Evolutionary conservation across 2,329 filamentous ascomycete genomes (phyloP).

Genomic region (Talaromyces sp.): DNA sequence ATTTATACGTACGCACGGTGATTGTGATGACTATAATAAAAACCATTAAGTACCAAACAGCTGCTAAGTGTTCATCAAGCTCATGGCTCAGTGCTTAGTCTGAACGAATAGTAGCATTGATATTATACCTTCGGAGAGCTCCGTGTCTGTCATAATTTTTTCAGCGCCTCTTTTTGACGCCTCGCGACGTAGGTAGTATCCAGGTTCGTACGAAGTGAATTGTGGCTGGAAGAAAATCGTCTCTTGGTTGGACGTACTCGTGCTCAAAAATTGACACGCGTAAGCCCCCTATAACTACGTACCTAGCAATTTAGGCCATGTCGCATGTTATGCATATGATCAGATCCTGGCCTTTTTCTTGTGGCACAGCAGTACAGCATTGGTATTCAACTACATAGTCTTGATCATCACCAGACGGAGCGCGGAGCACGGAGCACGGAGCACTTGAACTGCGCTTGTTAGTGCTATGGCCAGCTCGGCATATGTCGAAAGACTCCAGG

Average conservation of each 20-base stretch:
- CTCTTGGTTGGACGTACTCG: background rate
- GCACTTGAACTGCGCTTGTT: too few species aligned
- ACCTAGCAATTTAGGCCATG: background rate
- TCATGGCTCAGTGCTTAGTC: background rate
- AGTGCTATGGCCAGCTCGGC: background rate
- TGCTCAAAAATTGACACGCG: background rate
- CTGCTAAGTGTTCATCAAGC: background rate
- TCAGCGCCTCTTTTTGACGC: background rate
- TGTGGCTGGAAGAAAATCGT: background rate
- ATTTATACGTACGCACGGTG: background rate
- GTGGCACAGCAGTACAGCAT: background rate
- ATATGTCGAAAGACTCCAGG: background rate
- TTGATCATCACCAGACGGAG: too few species aligned
- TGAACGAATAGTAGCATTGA: background rate
- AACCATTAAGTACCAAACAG: background rate
- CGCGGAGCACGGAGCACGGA: background rate
- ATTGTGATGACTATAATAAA: background rate
- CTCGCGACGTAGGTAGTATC: background rate
- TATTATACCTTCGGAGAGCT: background rate
- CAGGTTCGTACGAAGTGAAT: background rate
- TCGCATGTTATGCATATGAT: background rate
- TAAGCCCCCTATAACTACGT: background rate
- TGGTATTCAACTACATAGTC: background rate
- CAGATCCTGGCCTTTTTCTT: background rate
- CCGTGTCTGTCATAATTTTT: background rate